Evolutionary conservation across 495 filamentous ascomycete genomes (phyloP), one percentile per base, ranked within the genome.

Genomic region (Bacidia rubella): DNA sequence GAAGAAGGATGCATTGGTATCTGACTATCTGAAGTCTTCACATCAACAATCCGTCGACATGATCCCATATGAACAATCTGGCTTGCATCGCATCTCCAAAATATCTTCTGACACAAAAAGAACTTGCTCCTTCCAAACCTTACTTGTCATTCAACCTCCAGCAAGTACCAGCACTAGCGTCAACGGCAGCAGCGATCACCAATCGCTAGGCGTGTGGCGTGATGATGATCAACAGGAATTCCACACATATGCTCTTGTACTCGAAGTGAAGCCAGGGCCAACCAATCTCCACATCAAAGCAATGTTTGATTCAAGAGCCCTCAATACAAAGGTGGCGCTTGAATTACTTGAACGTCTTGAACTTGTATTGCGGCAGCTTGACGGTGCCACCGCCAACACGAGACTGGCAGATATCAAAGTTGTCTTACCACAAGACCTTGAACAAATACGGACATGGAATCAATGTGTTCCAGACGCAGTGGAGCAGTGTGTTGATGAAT

Each of bases 41-140:
- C 73, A 79, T 27, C 53, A 67, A 25, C 66, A 75, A 38, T 64
- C 68, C 4, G 60, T 70, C 2, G 64, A 61, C 0, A 70, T 73
- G 43, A 75, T 76, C 2, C 67, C 76, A 0, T 72, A 71, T 57
- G 70, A 85, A 60, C 75, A 82, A 38, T 62, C 69, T 26, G 81
- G 81, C 3, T 62, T 85, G 38, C 77, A 81, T 57, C 69, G 80
- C 42, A 83, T 85, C 42, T 66, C 68, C 26, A 60, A 62, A 3
- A 57, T 80, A 15, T 71, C 68, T 35, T 46, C 65, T 0, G 75
- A 76, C 24, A 70, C 76, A 1, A 61, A 66, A 29, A 62, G 70
- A 44, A 76, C 77, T 1, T 79, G 76, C 51, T 68, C 74, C 44
- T 70, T 81, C 55, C 70, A 72, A 43, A 76, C 63, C 50, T 57